These are phyloP conservation scores for Chenopodium berlandieri DNA, from an alignment of 148 eudicot species.

Conservation along the genomic window DNA sequence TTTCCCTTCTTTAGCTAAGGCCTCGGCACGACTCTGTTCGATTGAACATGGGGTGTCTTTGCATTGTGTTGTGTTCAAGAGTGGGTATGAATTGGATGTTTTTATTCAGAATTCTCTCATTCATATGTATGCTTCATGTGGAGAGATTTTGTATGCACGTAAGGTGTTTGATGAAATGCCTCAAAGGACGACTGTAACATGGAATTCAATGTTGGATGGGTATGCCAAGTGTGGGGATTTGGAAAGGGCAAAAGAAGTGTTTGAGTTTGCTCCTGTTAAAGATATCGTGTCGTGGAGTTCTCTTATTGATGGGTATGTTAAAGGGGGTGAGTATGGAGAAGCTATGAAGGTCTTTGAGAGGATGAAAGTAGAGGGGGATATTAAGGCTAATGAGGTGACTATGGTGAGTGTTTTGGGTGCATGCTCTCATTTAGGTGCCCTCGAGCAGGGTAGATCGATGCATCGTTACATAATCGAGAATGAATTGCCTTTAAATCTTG, in stretches of 20 bases:
- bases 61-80: slow-evolving; percentile 41
- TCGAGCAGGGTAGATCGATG: slow-evolving; percentile 68
- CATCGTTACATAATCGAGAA: slow-evolving; percentile 55
- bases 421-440: slow-evolving; percentile 84
- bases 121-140: slow-evolving; percentile 62
- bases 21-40: slow-evolving; percentile 45
- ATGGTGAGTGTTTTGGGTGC: slow-evolving; percentile 90
- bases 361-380: slow-evolving; percentile 45
- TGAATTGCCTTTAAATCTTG: slow-evolving; percentile 49
- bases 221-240: slow-evolving; percentile 74
- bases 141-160: slow-evolving; percentile 42
- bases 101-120: slow-evolving; percentile 71
- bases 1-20: slow-evolving; percentile 74
- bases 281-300: slow-evolving; percentile 93
- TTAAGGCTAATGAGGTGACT: slow-evolving; percentile 81
- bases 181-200: slow-evolving; percentile 52
- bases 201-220: slow-evolving; percentile 80
- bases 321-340: slow-evolving; percentile 52
- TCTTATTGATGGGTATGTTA: slow-evolving; percentile 83
- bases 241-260: slow-evolving; percentile 45
- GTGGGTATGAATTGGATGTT: slow-evolving; percentile 55
- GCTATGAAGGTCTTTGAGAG: slow-evolving; percentile 61
- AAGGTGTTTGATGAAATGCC: slow-evolving; percentile 78
- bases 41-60: slow-evolving; percentile 37
- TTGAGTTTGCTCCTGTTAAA: slow-evolving; percentile 59